phyloP scores from a whole-genome alignment of 805 yeast species.

The Ogataea allantospora region DNA sequence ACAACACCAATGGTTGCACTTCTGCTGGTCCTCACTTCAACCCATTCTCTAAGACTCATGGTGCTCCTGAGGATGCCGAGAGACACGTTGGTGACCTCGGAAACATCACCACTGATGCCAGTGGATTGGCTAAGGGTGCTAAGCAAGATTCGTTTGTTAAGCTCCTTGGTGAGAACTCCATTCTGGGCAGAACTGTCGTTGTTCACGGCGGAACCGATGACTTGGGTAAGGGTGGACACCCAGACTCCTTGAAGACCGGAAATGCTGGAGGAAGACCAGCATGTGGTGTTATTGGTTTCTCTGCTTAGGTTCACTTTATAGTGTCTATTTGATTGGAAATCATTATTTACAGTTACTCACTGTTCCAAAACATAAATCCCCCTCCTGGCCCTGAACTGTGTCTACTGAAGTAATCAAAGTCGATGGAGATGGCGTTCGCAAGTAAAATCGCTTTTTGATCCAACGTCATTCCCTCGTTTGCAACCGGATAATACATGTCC shows the following conservation, averaged over 20 bases:
- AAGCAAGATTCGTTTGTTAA: constrained; percentile 74
- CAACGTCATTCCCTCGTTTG: constrained; percentile 48
- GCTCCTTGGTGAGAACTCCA: constrained; percentile 81
- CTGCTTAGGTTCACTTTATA: constrained; percentile 36
- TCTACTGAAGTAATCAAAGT: constrained; percentile 95
- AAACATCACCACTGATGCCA: constrained; percentile 82
- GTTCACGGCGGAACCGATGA: constrained; percentile 92
- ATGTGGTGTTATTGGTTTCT: constrained; percentile 92
- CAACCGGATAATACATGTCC: constrained; percentile 46
- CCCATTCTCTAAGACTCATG: constrained; percentile 86
- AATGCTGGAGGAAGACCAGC: constrained; percentile 98
- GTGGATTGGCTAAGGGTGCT: constrained; percentile 90
- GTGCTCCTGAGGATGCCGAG: constrained; percentile 79
- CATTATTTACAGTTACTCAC: constrained; percentile 13
- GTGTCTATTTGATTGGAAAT: not conserved
- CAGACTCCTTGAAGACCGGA: constrained; percentile 92
- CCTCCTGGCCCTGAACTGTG: constrained; percentile 65
- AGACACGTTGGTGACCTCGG: constrained; percentile 98
- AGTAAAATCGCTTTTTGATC: constrained; percentile 85
- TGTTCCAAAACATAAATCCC: constrained; percentile 34
- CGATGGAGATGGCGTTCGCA: constrained; percentile 88
- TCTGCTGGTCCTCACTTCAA: constrained; percentile 98
- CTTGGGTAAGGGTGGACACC: constrained; percentile 90
- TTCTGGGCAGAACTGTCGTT: constrained; percentile 93
- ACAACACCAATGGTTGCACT: constrained; percentile 98